phyloP scores from a whole-genome alignment of 2,329 filamentous ascomycete genomes.

The Exophiala phaeomuriformis region DNA sequence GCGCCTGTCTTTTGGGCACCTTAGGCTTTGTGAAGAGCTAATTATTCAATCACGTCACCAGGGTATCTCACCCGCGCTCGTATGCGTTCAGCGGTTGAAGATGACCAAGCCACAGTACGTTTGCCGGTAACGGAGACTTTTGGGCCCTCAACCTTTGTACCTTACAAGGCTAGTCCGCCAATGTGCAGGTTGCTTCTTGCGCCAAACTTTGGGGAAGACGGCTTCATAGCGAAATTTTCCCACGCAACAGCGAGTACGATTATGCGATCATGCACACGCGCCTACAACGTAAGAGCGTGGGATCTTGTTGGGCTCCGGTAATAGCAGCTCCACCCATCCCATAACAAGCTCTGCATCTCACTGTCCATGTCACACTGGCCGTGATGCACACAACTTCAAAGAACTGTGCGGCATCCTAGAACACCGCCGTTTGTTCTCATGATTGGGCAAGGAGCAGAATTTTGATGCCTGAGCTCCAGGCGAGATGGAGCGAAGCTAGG shows the following conservation, averaged over 20 bases:
- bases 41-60: conserved; percentile 15
- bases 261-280: background rate
- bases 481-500: conserved; percentile 12
- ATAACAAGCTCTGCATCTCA: background rate
- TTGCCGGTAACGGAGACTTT: too few relatives aligned
- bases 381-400: conserved; percentile 11
- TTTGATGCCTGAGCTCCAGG: conserved; percentile 22
- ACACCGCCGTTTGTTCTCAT: conserved; percentile 12
- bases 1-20: background rate
- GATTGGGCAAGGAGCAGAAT: conserved; percentile 10
- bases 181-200: too few relatives aligned
- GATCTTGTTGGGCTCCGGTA: too few relatives aligned
- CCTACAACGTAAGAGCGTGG: background rate
- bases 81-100: background rate
- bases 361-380: background rate
- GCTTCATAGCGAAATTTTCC: background rate
- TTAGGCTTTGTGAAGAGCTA: conserved; percentile 1
- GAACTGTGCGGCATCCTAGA: conserved; percentile 10
- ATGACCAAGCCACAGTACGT: background rate
- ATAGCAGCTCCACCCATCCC: too few relatives aligned
- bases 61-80: background rate
- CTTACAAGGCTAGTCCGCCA: too few relatives aligned
- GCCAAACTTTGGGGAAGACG: too few relatives aligned
- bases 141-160: too few relatives aligned
- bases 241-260: background rate